Base-by-base conservation (phyloP, 345 rosid species). In the Sonneratia alba region DNA sequence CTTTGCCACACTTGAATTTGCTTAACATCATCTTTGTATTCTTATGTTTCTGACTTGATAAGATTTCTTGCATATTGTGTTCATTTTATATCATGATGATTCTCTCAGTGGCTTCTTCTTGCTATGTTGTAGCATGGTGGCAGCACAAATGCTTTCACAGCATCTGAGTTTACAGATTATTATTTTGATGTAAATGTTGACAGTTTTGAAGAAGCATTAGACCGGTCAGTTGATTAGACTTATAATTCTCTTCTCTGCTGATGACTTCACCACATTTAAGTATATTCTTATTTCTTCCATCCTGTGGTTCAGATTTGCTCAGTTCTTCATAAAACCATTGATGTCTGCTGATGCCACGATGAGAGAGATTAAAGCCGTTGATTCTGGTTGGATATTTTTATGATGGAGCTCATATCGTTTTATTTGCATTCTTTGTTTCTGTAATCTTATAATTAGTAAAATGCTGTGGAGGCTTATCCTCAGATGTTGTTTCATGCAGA, bases 331-430 rank as follows among this genome's bases (percentile, higher is more conserved):
- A 64, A 90, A 87, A 71, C 98, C 97, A 56, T 81, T 94, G 80
- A 90, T 94, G 93, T 87, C 97, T 12, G 89, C 91, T 71, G 98
- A 94, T 70, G 98, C 98, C 57, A 91, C 97, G 32, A 86, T 34
- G 67, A 88, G 98, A 83, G 97, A 94, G 78, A 90, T 91, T 36
- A 94, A 88, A 79, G 96, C 96, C 7, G 96, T 94, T 72, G 98
- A 91, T 81, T 94, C 97, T 82, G 98, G 97, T 94, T 73, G n/a
- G 42, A 75, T 64, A 4, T 3, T 10, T 56, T 71, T 71, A 32
- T 37, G 67, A 66, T 37, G 53, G 55, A 43, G 24, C 27, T 7
- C 62, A 37, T 18, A 53, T 73, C 21, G 42, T 66, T 27, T 34
- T 51, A 24, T 34, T 59, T 71, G 56, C 21, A 13, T 9, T 21